These are phyloP conservation scores for Agastache rugosa DNA, from an alignment of 257 asterid genomes.

Conservation along the genomic window DNA sequence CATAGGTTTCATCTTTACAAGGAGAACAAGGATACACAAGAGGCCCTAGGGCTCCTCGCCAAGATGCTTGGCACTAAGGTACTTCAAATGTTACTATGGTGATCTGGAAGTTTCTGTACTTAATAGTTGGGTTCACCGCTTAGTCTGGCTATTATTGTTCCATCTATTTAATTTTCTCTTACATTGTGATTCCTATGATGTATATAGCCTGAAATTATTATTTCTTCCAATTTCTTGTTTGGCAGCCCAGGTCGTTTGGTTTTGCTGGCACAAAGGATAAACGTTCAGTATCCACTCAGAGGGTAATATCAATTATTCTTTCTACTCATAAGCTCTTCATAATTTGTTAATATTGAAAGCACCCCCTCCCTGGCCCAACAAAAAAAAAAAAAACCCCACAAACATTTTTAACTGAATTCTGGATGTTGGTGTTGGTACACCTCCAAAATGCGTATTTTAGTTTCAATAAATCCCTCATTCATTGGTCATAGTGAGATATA, in stretches of 20 bases:
- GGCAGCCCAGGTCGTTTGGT: slow-evolving; percentile 92
- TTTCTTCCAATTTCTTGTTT: slow-evolving; percentile 34
- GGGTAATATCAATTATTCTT: slow-evolving; percentile 57
- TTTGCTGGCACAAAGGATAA: slow-evolving; percentile 98
- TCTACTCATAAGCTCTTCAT: slow-evolving; percentile 13
- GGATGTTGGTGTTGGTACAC: background rate
- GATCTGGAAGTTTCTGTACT: slow-evolving; percentile 7
- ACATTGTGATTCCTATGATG: slow-evolving; percentile 21
- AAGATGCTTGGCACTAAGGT: slow-evolving; percentile 98
- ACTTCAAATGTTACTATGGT: slow-evolving; percentile 31
- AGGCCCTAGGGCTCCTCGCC: slow-evolving; percentile 82
- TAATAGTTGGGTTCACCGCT: slow-evolving; percentile 24
- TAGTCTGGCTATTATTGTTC: slow-evolving; percentile 8
- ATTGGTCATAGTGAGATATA: background rate
- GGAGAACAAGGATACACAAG: slow-evolving; percentile 99
- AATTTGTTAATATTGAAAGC: background rate
- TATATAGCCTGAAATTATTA: slow-evolving; percentile 30
- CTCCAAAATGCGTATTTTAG: slow-evolving; percentile 2
- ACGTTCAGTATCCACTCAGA: slow-evolving; percentile 88
- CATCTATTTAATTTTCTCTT: slow-evolving; percentile 24
- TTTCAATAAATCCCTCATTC: slow-evolving; percentile 1
- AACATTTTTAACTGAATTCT: background rate
- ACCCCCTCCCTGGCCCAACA: background rate
- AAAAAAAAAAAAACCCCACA: background rate
- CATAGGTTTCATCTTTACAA: slow-evolving; percentile 91